Evolutionary conservation across 345 rosid genomes (phyloP), one percentile per base, ranked within the genome.

Genomic region (Brassica carinata): DNA sequence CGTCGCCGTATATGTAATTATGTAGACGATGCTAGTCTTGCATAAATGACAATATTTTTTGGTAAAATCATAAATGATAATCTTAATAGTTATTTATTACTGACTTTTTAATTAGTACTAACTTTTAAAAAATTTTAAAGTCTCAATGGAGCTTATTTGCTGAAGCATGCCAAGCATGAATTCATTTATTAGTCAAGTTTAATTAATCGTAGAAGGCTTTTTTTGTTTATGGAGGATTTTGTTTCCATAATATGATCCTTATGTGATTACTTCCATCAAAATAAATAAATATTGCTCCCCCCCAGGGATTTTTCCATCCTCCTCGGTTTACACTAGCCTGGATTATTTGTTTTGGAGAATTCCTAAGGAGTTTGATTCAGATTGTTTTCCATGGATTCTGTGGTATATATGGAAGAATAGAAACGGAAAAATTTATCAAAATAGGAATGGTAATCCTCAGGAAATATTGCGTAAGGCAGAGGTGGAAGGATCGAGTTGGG

Each of bases 101-200:
- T 72, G 40, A 58, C 53, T 67, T 73, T 58, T 66, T 40, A 73
- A 57, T 73, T 18, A 66, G 69, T 79, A 10, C 5, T 40, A 53
- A 72, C 33, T 55, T 78, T 51, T 64, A 2, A 63, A 23, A 23
- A 23, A 23, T 1, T 48, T 64, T 64, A 2, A 74, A 51, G 31
- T 73, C 57, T 73, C 48, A 31, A 14, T 38, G 40, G 13, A 66
- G 63, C 29, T 71, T 55, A 78, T 78, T 53, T 71, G 66, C 7
- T 79, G 59, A 79, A 40, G 77, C 77, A 66, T 72, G 63, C 73
- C 53, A 66, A 40, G 14, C 53, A 66, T 55, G 15, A 31, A 29
- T 53, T 64, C 33, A 71, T 53, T 53, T 64, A 53, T 38, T 67
- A 36, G 23, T 9, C 29, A 36, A 5, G 36, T 55, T 19, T n/a